phyloP scores from a whole-genome alignment of 176 grass and related monocot species.

The Bolboschoenus planiculmis region DNA sequence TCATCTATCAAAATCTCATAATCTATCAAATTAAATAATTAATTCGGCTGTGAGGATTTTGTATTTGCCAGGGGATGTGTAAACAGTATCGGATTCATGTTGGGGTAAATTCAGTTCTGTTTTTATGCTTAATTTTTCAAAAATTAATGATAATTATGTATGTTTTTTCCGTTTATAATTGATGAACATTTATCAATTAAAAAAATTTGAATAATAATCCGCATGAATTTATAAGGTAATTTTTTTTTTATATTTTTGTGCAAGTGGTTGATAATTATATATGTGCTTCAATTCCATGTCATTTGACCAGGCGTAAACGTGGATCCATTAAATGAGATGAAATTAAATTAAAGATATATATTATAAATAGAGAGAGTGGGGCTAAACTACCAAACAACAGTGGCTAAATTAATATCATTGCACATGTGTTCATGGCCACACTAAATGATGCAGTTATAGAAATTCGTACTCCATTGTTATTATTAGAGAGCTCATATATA shows the following conservation, averaged over 20 bases:
- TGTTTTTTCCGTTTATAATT: neutral
- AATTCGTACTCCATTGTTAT: neutral
- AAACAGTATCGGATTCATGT: too few species aligned
- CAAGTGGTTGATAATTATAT: neutral
- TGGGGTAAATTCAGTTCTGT: too few species aligned
- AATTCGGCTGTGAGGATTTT: too few species aligned
- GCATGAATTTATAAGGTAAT: neutral
- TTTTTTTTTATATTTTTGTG: neutral
- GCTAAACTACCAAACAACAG: constrained; percentile 17
- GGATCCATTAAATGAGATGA: constrained; percentile 1
- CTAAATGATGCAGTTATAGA: constrained; percentile 17
- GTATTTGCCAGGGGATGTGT: too few species aligned
- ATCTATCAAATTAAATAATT: too few species aligned
- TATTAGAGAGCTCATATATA: too few species aligned
- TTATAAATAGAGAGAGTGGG: neutral
- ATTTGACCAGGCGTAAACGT: neutral
- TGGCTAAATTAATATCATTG: neutral
- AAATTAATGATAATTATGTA: too few species aligned
- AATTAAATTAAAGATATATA: neutral
- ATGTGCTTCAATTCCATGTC: neutral
- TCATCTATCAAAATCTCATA: neutral
- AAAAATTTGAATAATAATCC: neutral
- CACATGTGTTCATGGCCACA: constrained; percentile 19
- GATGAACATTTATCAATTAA: neutral
- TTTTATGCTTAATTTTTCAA: too few species aligned